These are phyloP conservation scores for Saprolegnia diclina DNA, from an alignment of 352 stramenopile genomes.

Conservation along the genomic window DNA sequence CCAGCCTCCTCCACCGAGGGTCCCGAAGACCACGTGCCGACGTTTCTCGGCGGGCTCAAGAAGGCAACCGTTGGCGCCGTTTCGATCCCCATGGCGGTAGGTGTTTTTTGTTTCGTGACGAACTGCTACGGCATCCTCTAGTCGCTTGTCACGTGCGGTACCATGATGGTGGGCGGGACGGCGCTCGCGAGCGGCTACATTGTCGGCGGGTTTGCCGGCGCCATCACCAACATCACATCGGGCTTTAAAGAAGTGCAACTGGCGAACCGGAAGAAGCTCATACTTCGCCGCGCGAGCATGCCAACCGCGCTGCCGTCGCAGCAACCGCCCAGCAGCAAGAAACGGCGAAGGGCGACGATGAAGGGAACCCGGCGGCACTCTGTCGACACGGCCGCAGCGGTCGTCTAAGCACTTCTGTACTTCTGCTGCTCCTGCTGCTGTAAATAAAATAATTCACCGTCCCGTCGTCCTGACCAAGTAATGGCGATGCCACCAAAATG, in stretches of 20 bases:
- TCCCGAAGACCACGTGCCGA: constrained; percentile 66
- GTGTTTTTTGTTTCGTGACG: constrained; percentile 17
- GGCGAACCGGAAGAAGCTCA: constrained; percentile 4
- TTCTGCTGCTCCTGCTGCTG: background rate
- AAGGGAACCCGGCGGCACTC: background rate
- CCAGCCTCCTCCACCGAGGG: background rate
- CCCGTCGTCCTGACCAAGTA: too few species aligned
- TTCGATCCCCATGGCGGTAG: constrained; percentile 69
- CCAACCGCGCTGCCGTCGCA: background rate
- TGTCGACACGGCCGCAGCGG: background rate
- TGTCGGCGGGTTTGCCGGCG: constrained; percentile 71
- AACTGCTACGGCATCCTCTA: background rate
- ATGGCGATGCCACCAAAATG: too few species aligned
- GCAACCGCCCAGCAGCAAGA: background rate
- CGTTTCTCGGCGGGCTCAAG: constrained; percentile 79
- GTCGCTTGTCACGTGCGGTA: constrained; percentile 15
- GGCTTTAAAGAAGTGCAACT: constrained; percentile 71
- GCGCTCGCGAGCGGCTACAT: constrained; percentile 18
- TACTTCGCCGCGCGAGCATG: constrained; percentile 1
- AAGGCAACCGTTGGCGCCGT: constrained; percentile 80
- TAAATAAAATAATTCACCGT: too few species aligned
- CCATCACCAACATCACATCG: constrained; percentile 73
- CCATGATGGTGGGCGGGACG: constrained; percentile 17
- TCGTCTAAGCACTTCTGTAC: background rate
- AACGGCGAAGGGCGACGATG: background rate